These are phyloP conservation scores for Moricandia moricandioides DNA, from an alignment of 345 rosid genomes.

Conservation along the genomic window DNA sequence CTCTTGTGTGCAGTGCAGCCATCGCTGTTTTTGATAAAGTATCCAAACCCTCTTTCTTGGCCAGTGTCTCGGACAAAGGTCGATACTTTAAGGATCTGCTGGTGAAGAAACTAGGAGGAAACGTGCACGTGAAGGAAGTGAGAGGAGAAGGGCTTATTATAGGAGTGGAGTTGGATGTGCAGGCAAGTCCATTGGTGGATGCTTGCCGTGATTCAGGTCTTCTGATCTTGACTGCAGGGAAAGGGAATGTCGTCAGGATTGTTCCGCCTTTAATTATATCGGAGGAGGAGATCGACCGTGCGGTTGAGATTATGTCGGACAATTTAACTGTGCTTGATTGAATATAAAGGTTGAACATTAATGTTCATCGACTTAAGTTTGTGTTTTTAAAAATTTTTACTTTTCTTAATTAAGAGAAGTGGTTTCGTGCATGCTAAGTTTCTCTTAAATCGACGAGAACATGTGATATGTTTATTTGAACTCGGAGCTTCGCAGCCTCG, in stretches of 20 bases:
- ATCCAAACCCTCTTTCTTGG: slow-evolving; percentile 66
- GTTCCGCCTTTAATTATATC: slow-evolving; percentile 87
- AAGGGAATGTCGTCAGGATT: slow-evolving; percentile 79
- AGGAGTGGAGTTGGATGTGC: slow-evolving; percentile 70
- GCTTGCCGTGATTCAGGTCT: slow-evolving; percentile 78
- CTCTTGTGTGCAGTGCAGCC: slow-evolving; percentile 76
- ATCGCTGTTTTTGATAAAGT: slow-evolving; percentile 65
- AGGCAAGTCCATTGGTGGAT: slow-evolving; percentile 60
- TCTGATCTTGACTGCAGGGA: slow-evolving; percentile 73
- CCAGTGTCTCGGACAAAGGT: slow-evolving; percentile 66
- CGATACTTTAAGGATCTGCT: slow-evolving; percentile 55
- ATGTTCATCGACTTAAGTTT: neutral
- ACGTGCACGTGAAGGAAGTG: slow-evolving; percentile 72
- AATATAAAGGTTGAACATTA: neutral
- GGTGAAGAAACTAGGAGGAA: slow-evolving; percentile 57
- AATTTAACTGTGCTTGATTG: slow-evolving; percentile 37
- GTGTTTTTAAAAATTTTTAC: neutral
- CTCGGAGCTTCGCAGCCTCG: too few relatives aligned
- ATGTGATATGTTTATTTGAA: neutral
- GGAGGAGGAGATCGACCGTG: slow-evolving; percentile 61
- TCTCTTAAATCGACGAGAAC: neutral
- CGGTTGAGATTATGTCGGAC: slow-evolving; percentile 53
- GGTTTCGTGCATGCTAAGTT: neutral
- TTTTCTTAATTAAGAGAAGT: neutral
- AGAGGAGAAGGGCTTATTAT: slow-evolving; percentile 81